These are phyloP conservation scores for Piloderma croceum DNA, from an alignment of 768 basidiomycete species.

Conservation along the genomic window DNA sequence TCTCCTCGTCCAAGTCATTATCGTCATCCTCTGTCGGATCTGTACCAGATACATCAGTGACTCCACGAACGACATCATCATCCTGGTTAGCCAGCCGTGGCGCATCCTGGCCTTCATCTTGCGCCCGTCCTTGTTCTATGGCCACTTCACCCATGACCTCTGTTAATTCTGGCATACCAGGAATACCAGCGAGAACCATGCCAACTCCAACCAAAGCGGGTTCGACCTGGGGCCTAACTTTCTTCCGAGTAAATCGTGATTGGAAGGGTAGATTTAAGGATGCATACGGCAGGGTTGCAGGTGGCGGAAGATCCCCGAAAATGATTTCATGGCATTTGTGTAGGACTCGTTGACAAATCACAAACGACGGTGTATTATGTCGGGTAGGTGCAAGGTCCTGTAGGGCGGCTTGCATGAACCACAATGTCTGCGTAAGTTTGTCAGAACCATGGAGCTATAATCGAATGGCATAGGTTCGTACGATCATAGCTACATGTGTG, in stretches of 20 bases:
- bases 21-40: neutral
- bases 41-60: slow-evolving; percentile 14
- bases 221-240: slow-evolving; percentile 66
- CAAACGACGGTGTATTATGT: slow-evolving; percentile 71
- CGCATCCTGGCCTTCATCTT: slow-evolving; percentile 49
- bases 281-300: slow-evolving; percentile 62
- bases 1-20: too few relatives aligned
- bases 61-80: slow-evolving; percentile 36
- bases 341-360: slow-evolving; percentile 86
- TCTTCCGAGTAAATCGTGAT: slow-evolving; percentile 47
- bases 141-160: slow-evolving; percentile 77
- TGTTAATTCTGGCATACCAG: slow-evolving; percentile 71
- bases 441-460: slow-evolving; percentile 8
- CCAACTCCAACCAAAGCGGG: slow-evolving; percentile 85
- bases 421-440: slow-evolving; percentile 63
- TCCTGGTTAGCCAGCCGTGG: slow-evolving; percentile 45
- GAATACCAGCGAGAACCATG: slow-evolving; percentile 67
- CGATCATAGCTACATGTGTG: slow-evolving; percentile 92
- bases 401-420: slow-evolving; percentile 97
- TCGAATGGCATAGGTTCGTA: slow-evolving; percentile 41
- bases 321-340: slow-evolving; percentile 95
- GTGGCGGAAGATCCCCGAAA: slow-evolving; percentile 77
- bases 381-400: slow-evolving; percentile 58
- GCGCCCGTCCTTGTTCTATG: slow-evolving; percentile 81
- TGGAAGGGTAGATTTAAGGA: slow-evolving; percentile 45